phyloP scores from a whole-genome alignment of 768 basidiomycete species.

The Tylopilus cervinicoccineus region DNA sequence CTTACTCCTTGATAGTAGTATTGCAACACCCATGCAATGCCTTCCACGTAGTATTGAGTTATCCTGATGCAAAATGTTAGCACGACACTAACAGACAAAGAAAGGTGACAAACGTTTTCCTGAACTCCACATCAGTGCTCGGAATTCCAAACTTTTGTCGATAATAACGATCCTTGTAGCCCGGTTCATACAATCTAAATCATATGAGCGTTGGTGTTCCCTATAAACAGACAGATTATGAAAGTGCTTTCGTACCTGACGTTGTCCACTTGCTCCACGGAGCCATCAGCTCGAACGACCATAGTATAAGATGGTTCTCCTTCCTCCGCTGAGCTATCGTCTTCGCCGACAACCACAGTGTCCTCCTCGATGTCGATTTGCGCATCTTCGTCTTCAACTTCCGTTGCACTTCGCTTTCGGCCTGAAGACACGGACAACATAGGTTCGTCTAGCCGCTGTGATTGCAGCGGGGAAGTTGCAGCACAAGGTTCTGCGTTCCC shows the following conservation, averaged over 20 bases:
- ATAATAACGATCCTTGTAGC: slow-evolving; percentile 95
- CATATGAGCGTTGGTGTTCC: background rate
- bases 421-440: slow-evolving; percentile 18
- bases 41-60: slow-evolving; percentile 85
- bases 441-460: slow-evolving; percentile 22
- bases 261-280: slow-evolving; percentile 90
- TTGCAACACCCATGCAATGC: slow-evolving; percentile 90
- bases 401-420: slow-evolving; percentile 45
- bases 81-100: background rate
- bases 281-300: slow-evolving; percentile 87
- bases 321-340: slow-evolving; percentile 45
- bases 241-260: slow-evolving; percentile 64
- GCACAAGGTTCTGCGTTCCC: slow-evolving; percentile 24
- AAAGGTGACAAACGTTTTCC: slow-evolving; percentile 55
- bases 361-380: slow-evolving; percentile 29
- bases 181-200: slow-evolving; percentile 88
- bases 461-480: slow-evolving; percentile 10
- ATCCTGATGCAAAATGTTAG: slow-evolving; percentile 44
- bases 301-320: slow-evolving; percentile 51
- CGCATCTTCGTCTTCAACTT: slow-evolving; percentile 40
- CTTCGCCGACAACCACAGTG: slow-evolving; percentile 25
- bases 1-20: slow-evolving; percentile 98
- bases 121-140: slow-evolving; percentile 64
- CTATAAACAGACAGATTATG: background rate
- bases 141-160: slow-evolving; percentile 85